Conservation (phyloP, 768 basidiomycete genomes). For the Mycena polygramma region DNA sequence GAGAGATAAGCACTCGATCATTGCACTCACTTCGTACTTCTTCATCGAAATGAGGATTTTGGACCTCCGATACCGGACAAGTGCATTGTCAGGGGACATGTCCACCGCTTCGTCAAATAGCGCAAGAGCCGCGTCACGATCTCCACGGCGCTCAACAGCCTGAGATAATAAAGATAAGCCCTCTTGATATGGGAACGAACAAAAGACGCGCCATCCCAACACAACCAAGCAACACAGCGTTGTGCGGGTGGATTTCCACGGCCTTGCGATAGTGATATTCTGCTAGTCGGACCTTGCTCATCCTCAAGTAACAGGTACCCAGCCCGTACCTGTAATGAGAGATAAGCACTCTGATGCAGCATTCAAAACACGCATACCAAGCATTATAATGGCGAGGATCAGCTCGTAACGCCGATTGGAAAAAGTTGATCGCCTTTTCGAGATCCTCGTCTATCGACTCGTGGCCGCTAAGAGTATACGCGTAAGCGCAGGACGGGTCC, state of each 20-base stretch:
- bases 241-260: constrained; percentile 91
- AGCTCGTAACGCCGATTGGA: constrained; percentile 90
- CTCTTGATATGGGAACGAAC: constrained; percentile 37
- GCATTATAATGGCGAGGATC: constrained; percentile 98
- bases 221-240: constrained; percentile 96
- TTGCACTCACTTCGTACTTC: constrained; percentile 79
- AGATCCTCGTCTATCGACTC: constrained; percentile 97
- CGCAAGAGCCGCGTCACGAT: constrained; percentile 79
- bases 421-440: constrained; percentile 92
- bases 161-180: constrained; percentile 51
- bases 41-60: constrained; percentile 90
- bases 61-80: constrained; percentile 94
- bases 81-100: constrained; percentile 88
- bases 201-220: constrained; percentile 88
- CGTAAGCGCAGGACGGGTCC: constrained; percentile 93
- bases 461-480: constrained; percentile 96
- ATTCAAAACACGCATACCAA: constrained; percentile 73
- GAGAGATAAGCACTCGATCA: constrained; percentile 36
- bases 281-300: constrained; percentile 92
- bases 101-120: constrained; percentile 86
- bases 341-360: constrained; percentile 45
- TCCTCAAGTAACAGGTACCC: constrained; percentile 95
- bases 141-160: constrained; percentile 90
- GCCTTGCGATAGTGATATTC: constrained; percentile 98
- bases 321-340: constrained; percentile 90